Base-by-base conservation (phyloP, 2,329 filamentous ascomycete species). In the Thielaviopsis populi region DNA sequence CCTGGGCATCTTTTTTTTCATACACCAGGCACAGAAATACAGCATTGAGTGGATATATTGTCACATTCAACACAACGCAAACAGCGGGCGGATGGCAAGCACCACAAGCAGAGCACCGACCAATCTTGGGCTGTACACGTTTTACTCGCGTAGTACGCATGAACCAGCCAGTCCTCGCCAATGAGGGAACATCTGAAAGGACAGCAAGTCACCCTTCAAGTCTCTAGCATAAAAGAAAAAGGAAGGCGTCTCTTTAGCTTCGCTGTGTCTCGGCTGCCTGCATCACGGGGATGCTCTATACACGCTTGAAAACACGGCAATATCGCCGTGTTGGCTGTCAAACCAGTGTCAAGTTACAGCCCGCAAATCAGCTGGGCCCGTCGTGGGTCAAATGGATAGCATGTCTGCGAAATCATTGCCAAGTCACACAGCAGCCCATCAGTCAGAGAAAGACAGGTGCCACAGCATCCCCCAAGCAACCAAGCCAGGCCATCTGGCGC, bases 201-300 rank as follows among this genome's bases (percentile, higher is more conserved):
- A 56, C 33, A n/a, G 53, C 53, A 56, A 56, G 30, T 19, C 53
- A 10, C 30, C 30, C 53, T 37, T 56, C 10, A 37, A 37, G 7
- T 2, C 53, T 13, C 24, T 11, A 10, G 43, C 5, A 17, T 3
- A 17, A 3, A n/a, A 30, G 11, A 10, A 8, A n/a, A 56, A 10
- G n/a, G 3, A 8, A 56, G 17, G 19, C 8, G 27, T 30, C 53
- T 11, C 6, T 22, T n/a, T 2, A 5, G 27, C 17, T 33, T 7
- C 5, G 27, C 10, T 5, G 30, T 10, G 8, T 13, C 15, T n/a
- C 17, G 24, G 27, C n/a, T 33, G 11, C 27, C 50, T n/a, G 8
- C 48, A 46, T 8, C 24, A 11, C n/a, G 17, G 22, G 17, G 50
- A 5, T 17, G 81, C 84, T 48, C 8, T 3, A 22, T 22, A 50